A percentile compares a stretch with the other conserved stretches of the same genome.
phyloP scores from a whole-genome alignment of 495 filamentous ascomycete species.

The Trichoderma parareesei region DNA sequence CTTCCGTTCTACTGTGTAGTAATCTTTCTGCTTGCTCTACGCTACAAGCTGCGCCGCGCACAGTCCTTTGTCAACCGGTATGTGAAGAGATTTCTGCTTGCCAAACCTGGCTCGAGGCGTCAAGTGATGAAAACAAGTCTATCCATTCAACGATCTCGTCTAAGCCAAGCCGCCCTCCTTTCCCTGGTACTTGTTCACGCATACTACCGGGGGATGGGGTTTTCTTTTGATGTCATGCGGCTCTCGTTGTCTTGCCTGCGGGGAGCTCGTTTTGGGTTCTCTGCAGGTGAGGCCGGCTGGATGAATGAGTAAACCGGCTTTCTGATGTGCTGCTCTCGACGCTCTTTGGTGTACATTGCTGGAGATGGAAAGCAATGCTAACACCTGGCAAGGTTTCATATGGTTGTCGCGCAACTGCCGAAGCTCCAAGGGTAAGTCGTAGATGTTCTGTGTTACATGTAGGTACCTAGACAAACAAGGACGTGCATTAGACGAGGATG shows the following conservation, averaged over 20 bases:
- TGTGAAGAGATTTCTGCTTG: constrained; percentile 14
- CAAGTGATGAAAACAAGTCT: constrained; percentile 89
- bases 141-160: constrained; percentile 97
- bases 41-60: not conserved
- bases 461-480: no score
- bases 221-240: constrained; percentile 36
- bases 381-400: not conserved
- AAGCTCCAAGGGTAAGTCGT: no score
- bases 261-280: constrained; percentile 36
- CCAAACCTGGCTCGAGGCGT: constrained; percentile 15
- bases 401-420: no score
- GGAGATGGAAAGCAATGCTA: not conserved
- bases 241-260: constrained; percentile 32
- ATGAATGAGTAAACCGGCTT: constrained; percentile 47
- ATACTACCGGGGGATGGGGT: constrained; percentile 89
- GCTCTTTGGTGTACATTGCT: not conserved
- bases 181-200: constrained; percentile 35
- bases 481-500: no score
- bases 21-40: not conserved
- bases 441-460: no score
- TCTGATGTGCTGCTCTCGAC: constrained; percentile 22
- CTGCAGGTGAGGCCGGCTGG: constrained; percentile 30
- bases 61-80: constrained; percentile 8
- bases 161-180: constrained; percentile 62
- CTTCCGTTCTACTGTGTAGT: constrained; percentile 16